Conservation (phyloP, 805 yeast genomes). For the Metschnikowia lachancei region DNA sequence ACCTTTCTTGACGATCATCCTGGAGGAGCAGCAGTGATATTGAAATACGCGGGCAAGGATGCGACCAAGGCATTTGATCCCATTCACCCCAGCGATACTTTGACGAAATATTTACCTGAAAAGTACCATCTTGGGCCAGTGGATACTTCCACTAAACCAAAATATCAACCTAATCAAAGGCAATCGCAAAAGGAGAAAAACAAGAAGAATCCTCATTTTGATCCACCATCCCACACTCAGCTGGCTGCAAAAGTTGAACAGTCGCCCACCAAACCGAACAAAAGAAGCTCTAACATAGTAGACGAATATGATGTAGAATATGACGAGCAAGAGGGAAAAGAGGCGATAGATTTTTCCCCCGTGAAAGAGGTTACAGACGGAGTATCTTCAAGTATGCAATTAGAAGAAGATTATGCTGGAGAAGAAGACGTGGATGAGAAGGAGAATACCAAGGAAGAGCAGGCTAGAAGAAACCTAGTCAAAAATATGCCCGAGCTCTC, state of each 20-base stretch:
- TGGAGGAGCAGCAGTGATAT: slow-evolving; percentile 55
- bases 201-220: too few relatives aligned
- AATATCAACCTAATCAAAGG: background rate
- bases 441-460: slow-evolving; percentile 16
- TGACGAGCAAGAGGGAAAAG: slow-evolving; percentile 39
- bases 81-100: slow-evolving; percentile 81
- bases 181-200: too few relatives aligned
- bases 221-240: too few relatives aligned
- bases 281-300: slow-evolving; percentile 8
- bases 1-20: slow-evolving; percentile 58
- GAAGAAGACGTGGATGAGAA: slow-evolving; percentile 27
- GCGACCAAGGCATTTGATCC: slow-evolving; percentile 86
- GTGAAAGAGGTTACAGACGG: slow-evolving; percentile 12
- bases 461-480: slow-evolving; percentile 10
- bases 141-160: slow-evolving; percentile 20
- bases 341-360: slow-evolving; percentile 17
- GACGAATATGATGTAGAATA: slow-evolving; percentile 22
- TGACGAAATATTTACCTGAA: slow-evolving; percentile 60
- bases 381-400: background rate
- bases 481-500: slow-evolving; percentile 63
- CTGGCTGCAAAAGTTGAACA: background rate
- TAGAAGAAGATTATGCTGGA: slow-evolving; percentile 19
- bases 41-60: slow-evolving; percentile 49
- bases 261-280: background rate
- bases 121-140: slow-evolving; percentile 39